Evolutionary conservation across 1,284 basidiomycete genomes (phyloP), one percentile per base, ranked within the genome.

Genomic region (Papiliotrema terrestris): DNA sequence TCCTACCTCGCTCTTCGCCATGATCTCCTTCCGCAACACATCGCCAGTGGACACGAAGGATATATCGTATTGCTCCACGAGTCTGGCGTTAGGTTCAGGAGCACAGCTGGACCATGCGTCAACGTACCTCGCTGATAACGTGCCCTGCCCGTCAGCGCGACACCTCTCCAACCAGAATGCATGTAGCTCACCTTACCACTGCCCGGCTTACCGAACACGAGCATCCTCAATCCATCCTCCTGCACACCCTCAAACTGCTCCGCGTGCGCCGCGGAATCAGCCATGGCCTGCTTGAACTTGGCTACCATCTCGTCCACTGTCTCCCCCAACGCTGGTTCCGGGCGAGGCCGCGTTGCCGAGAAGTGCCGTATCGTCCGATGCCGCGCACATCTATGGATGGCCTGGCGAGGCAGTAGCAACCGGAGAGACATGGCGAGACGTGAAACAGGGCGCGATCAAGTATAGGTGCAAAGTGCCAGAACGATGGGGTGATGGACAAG

Each of bases 121-220:
- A 20, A 58, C 59, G 29, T 20, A 73, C 68, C 69, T 60, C 17
- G 72, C 66, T 45, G 68, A 72, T 17, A 74, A 55, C 3, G 72
- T 74, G 11, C 72, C 72, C 71, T 74, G 43, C 19, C 19, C 36
- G 23, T 49, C 36, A 49, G 46, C 36, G 11, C 11, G 14, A n/a
- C 25, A n/a, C 15, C 3, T 29, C 45, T 8, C 8, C 36, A 47
- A 9, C n/a, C 17, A 2, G 22, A 29, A 37, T 20, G 19, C 14
- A 17, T 20, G 6, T 19, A 5, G 62, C 74, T 52, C 51, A 77
- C 71, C 68, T 74, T 74, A 19, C 72, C 72, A 48, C 66, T 65
- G 1, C 73, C 77, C 9, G 77, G 77, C 60, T 78, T 77, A 23
- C 76, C 77, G 60, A 78, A 77, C 45, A 77, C 63, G 55, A 77